Percentiles rank a stretch among this genome's conserved stretches.
Conservation (phyloP, 257 asterid genomes). For the Misopates orontium region DNA sequence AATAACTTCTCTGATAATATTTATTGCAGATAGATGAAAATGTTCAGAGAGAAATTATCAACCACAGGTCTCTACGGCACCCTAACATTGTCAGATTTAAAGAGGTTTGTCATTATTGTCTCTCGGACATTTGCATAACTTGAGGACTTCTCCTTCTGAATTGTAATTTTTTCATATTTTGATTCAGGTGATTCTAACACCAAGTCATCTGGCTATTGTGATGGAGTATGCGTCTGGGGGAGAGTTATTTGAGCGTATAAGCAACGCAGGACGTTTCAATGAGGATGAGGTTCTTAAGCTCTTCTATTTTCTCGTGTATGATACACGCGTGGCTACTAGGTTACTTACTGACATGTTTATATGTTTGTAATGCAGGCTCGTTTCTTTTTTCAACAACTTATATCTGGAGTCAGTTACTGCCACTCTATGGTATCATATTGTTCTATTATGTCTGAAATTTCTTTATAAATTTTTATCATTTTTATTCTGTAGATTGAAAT, state of each 20-base stretch:
- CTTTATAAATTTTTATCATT: constrained; percentile 1
- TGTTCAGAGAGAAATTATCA: constrained; percentile 85
- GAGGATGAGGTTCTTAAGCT: constrained; percentile 76
- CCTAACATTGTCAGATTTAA: constrained; percentile 79
- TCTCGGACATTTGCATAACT: constrained; percentile 7
- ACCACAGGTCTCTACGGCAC: constrained; percentile 86
- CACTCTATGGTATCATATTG: constrained; percentile 65
- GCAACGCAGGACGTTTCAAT: constrained; percentile 76
- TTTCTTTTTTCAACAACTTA: constrained; percentile 88
- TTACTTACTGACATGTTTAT: constrained; percentile 5
- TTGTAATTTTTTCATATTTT: constrained; percentile 5
- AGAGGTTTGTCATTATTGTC: constrained; percentile 51
- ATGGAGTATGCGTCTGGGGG: constrained; percentile 98
- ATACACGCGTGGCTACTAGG: background rate
- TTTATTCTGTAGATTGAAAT: constrained; percentile 6
- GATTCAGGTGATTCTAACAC: constrained; percentile 75
- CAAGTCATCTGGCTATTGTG: constrained; percentile 88
- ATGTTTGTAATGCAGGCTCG: constrained; percentile 59
- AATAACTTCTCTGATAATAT: too few species aligned
- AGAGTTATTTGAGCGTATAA: constrained; percentile 81
- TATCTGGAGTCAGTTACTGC: constrained; percentile 95
- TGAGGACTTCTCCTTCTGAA: background rate
- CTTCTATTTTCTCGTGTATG: background rate
- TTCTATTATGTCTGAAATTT: constrained; percentile 10
- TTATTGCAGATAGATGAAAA: constrained; percentile 82